Evolutionary conservation across 306 rosid species (phyloP).

Genomic region (Prunus mira): DNA sequence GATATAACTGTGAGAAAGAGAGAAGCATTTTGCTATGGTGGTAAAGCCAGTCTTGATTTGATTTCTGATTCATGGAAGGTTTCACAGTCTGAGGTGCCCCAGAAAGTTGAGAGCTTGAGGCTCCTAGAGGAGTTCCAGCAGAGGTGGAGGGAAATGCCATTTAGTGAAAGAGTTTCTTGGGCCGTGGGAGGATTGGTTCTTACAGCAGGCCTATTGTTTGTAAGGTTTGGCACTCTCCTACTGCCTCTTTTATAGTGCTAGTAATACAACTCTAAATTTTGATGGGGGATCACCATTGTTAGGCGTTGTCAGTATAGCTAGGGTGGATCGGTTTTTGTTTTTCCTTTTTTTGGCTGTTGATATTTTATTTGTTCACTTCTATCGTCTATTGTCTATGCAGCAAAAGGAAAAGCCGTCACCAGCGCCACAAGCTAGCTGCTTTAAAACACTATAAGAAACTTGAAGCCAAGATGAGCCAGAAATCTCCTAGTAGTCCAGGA

Average conservation of each 20-base stretch:
- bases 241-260: conserved; percentile 5
- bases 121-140: conserved; percentile 54
- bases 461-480: conserved; percentile 48
- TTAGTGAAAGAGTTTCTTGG: conserved; percentile 79
- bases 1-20: conserved; percentile 26
- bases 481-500: conserved; percentile 37
- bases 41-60: conserved; percentile 66
- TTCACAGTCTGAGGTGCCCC: conserved; percentile 38
- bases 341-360: background rate
- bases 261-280: background rate
- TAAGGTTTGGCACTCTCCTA: conserved; percentile 48
- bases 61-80: conserved; percentile 77
- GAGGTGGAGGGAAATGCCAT: conserved; percentile 58
- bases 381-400: conserved; percentile 26
- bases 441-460: conserved; percentile 63
- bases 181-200: conserved; percentile 94
- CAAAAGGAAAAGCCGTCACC: conserved; percentile 50
- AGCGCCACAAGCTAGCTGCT: conserved; percentile 67
- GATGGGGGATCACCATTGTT: too few species aligned
- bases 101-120: conserved; percentile 32
- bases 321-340: too few species aligned
- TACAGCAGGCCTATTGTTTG: conserved; percentile 72
- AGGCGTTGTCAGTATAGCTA: too few species aligned
- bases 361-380: background rate
- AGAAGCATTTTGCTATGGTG: conserved; percentile 72